Evolutionary conservation across 441 rosid genomes (phyloP).

Genomic region (Bruguiera hainesii): DNA sequence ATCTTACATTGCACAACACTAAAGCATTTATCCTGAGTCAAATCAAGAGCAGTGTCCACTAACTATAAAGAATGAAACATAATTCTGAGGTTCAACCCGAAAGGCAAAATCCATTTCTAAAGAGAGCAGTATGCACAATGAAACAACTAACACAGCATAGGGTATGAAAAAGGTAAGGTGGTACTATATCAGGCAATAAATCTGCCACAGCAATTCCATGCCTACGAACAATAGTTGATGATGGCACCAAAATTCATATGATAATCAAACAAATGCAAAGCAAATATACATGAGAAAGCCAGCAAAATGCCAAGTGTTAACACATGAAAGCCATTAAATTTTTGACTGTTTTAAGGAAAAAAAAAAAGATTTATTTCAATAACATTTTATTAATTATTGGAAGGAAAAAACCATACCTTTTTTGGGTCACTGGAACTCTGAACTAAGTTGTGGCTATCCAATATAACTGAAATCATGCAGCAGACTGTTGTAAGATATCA

Average conservation of each 20-base stretch:
- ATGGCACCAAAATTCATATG: neutral
- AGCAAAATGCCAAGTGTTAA: neutral
- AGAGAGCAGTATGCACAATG: conserved; percentile 1
- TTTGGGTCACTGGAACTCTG: conserved; percentile 36
- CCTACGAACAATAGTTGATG: neutral
- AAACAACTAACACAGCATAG: neutral
- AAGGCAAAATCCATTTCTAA: neutral
- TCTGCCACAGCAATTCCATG: neutral
- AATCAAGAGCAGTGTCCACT: neutral
- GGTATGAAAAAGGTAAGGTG: neutral
- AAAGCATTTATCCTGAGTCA: conserved; percentile 5
- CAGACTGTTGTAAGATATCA: conserved; percentile 29
- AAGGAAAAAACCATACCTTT: conserved; percentile 44
- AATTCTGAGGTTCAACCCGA: neutral
- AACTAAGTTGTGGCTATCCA: conserved; percentile 35
- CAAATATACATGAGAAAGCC: conserved; percentile 1
- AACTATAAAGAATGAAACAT: neutral
- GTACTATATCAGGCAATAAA: neutral
- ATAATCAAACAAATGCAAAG: conserved; percentile 7
- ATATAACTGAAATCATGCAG: conserved; percentile 42
- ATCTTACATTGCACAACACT: neutral
- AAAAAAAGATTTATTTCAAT: conserved; percentile 2
- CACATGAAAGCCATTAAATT: neutral
- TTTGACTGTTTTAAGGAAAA: neutral
- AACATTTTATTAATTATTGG: conserved; percentile 12